These are phyloP conservation scores for Aureobasidium sp. DNA, from an alignment of 2,329 filamentous ascomycete species.

Conservation along the genomic window DNA sequence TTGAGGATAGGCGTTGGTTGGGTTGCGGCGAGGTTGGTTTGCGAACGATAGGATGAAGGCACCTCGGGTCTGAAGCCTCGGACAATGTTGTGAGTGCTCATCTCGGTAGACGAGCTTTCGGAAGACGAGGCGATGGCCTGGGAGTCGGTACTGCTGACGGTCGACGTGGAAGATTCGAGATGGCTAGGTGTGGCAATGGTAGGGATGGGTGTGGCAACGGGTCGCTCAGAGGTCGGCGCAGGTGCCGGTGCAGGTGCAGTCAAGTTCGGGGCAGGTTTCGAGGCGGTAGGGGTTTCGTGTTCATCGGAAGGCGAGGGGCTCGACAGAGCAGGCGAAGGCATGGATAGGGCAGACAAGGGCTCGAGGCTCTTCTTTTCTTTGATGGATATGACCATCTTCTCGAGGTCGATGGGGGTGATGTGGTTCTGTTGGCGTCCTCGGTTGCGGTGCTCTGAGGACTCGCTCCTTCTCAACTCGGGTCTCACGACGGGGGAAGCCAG, in stretches of 20 bases:
- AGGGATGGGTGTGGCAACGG: conserved; percentile 22
- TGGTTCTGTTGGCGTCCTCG: conserved; percentile 67
- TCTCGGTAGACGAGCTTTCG: conserved; percentile 57
- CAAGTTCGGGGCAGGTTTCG: conserved; percentile 13
- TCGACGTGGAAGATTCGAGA: conserved; percentile 55
- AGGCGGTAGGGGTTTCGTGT: conserved; percentile 13
- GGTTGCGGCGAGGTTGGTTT: conserved; percentile 46
- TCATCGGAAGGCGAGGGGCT: not conserved
- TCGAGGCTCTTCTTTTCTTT: conserved; percentile 71
- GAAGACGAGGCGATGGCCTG: conserved; percentile 36
- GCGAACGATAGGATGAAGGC: conserved; percentile 60
- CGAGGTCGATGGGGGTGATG: conserved; percentile 84
- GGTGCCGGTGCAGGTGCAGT: conserved; percentile 20
- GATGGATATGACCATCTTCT: conserved; percentile 90
- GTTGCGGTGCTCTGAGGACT: conserved; percentile 63
- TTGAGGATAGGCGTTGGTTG: conserved; percentile 57
- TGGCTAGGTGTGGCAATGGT: conserved; percentile 29
- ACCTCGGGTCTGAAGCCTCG: conserved; percentile 79
- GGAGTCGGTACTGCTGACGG: conserved; percentile 39
- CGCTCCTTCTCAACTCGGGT: conserved; percentile 64
- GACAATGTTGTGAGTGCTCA: conserved; percentile 63
- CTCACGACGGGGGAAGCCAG: conserved; percentile 40
- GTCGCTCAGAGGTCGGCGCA: not conserved
- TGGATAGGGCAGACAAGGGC: conserved; percentile 43
- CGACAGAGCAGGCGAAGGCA: conserved; percentile 19